phyloP scores from a whole-genome alignment of 1,139 yeast species.

The Sporopachydermia cereana region DNA sequence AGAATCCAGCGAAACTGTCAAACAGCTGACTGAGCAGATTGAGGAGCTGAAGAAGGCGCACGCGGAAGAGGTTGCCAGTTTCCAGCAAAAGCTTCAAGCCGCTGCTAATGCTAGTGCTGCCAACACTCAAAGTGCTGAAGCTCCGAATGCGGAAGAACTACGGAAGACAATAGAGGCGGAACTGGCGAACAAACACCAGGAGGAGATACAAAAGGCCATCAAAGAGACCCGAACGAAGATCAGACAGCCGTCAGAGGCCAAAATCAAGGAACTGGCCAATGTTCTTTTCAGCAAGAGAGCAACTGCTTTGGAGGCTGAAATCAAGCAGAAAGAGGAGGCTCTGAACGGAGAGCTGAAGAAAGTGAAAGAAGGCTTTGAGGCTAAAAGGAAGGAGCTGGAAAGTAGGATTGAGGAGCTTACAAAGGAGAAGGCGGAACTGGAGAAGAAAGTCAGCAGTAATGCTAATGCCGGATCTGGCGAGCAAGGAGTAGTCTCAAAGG shows the following conservation, averaged over 20 bases:
- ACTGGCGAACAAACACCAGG: slow-evolving; percentile 10
- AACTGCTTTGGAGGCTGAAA: slow-evolving; percentile 13
- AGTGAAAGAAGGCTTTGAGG: slow-evolving; percentile 12
- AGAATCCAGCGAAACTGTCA: slow-evolving; percentile 7
- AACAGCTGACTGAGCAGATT: slow-evolving; percentile 8
- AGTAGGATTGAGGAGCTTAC: slow-evolving; percentile 17
- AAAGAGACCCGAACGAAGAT: slow-evolving; percentile 3
- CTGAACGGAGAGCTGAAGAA: slow-evolving; percentile 14
- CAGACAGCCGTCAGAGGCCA: slow-evolving; percentile 10
- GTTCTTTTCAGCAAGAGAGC: slow-evolving; percentile 6
- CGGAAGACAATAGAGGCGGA: slow-evolving; percentile 14
- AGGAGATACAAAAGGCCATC: not conserved
- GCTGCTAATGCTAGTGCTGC: slow-evolving; percentile 6
- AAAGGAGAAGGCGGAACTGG: slow-evolving; percentile 13
- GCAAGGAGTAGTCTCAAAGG: slow-evolving; percentile 6
- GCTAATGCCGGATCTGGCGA: slow-evolving; percentile 6
- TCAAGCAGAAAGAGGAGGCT: slow-evolving; percentile 16
- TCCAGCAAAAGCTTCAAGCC: slow-evolving; percentile 7
- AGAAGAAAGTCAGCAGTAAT: slow-evolving; percentile 9
- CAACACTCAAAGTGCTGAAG: not conserved
- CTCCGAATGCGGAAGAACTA: slow-evolving; percentile 8
- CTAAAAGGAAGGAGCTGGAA: slow-evolving; percentile 15
- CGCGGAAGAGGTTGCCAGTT: slow-evolving; percentile 9
- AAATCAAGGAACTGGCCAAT: slow-evolving; percentile 13
- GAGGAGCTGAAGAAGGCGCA: slow-evolving; percentile 6